These are phyloP conservation scores for Colletotrichum shisoi DNA, from an alignment of 2,329 filamentous ascomycete genomes.

Conservation along the genomic window DNA sequence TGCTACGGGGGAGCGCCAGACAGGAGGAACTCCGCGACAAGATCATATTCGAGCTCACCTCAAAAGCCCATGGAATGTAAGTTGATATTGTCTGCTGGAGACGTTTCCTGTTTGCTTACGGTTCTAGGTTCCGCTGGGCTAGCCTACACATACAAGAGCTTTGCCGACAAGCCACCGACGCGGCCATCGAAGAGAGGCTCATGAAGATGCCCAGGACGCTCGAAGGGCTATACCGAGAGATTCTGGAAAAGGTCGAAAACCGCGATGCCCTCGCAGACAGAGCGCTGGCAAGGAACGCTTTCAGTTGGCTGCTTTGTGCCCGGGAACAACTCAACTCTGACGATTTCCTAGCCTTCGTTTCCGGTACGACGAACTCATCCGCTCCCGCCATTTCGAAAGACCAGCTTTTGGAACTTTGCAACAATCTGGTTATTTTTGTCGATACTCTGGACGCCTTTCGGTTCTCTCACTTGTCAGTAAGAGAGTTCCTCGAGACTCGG, in stretches of 20 bases:
- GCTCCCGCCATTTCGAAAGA: neutral
- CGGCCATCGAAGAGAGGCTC: constrained; percentile 18
- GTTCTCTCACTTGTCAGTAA: constrained; percentile 26
- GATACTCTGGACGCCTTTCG: constrained; percentile 6
- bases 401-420: constrained; percentile 16
- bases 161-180: constrained; percentile 10
- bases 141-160: constrained; percentile 28
- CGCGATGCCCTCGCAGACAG: constrained; percentile 11
- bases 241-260: constrained; percentile 10
- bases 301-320: constrained; percentile 33
- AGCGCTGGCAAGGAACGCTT: neutral
- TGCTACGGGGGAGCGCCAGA: neutral
- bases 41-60: neutral
- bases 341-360: neutral
- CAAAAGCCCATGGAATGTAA: constrained; percentile 5
- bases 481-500: constrained; percentile 19
- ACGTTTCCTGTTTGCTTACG: neutral
- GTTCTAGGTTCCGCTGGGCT: constrained; percentile 31
- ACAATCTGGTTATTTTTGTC: constrained; percentile 20
- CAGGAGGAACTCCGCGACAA: constrained; percentile 5
- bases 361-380: neutral
- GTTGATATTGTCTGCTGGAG: neutral
- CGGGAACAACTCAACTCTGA: constrained; percentile 6
- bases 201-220: constrained; percentile 18
- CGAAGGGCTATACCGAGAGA: constrained; percentile 20